Conservation (phyloP, 2,329 filamentous ascomycete genomes). For the Clonostachys byssicola region DNA sequence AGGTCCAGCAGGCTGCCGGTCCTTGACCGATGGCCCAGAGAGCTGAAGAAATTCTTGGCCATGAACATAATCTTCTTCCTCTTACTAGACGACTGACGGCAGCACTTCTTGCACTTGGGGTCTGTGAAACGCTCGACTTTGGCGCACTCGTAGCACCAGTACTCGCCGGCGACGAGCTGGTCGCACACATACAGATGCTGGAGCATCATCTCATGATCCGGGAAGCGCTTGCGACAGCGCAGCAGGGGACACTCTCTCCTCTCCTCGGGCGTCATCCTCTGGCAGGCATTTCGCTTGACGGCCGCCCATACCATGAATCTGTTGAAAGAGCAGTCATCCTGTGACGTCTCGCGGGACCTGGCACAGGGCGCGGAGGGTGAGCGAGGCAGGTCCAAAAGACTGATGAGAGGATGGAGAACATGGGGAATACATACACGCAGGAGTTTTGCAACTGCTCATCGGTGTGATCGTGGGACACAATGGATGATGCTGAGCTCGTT, state of each 20-base stretch:
- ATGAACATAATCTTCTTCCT: constrained; percentile 45
- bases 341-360: constrained; percentile 38
- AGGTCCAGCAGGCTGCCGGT: constrained; percentile 10
- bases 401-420: neutral
- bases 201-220: constrained; percentile 49
- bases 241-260: constrained; percentile 47
- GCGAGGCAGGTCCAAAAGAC: neutral
- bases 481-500: constrained; percentile 2
- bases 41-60: constrained; percentile 50
- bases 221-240: constrained; percentile 43
- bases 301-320: constrained; percentile 54
- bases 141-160: constrained; percentile 52
- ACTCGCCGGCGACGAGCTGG: constrained; percentile 44
- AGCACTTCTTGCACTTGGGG: constrained; percentile 40
- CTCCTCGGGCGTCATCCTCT: constrained; percentile 40
- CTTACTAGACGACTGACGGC: constrained; percentile 44
- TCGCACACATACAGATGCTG: constrained; percentile 44
- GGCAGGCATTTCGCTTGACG: constrained; percentile 46
- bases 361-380: neutral
- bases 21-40: constrained; percentile 43
- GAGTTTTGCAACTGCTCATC: constrained; percentile 3
- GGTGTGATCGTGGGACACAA: constrained; percentile 4
- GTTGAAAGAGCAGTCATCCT: constrained; percentile 46
- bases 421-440: constrained; percentile 7
- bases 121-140: constrained; percentile 48